These are phyloP conservation scores for Boletus barrowsii DNA, from an alignment of 768 basidiomycete species.

Conservation along the genomic window DNA sequence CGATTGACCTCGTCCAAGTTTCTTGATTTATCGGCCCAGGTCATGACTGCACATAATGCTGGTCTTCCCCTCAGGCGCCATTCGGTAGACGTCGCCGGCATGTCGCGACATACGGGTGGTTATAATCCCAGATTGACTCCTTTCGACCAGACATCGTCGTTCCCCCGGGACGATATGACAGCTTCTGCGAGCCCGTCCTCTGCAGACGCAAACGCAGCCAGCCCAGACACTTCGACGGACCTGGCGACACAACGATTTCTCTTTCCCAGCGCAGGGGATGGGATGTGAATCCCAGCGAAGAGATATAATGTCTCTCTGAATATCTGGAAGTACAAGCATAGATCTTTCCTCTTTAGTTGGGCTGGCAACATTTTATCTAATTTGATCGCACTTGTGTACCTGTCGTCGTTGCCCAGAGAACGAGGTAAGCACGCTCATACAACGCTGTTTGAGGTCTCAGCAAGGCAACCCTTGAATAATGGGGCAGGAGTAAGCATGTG, in stretches of 20 bases:
- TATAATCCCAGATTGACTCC: conserved; percentile 10
- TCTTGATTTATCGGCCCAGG: conserved; percentile 28
- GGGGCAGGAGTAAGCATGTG: background rate
- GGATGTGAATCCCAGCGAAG: conserved; percentile 10
- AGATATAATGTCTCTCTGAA: background rate
- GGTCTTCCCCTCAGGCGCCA: conserved; percentile 31
- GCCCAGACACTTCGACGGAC: conserved; percentile 21
- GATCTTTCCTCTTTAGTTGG: background rate
- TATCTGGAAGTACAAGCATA: background rate
- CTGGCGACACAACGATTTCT: conserved; percentile 11
- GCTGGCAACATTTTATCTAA: background rate
- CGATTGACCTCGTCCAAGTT: conserved; percentile 18
- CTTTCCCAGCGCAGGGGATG: conserved; percentile 15
- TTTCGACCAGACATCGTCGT: conserved; percentile 17
- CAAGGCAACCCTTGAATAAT: too few relatives aligned
- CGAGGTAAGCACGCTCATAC: too few relatives aligned
- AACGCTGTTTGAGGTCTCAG: too few relatives aligned
- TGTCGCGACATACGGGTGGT: conserved; percentile 12
- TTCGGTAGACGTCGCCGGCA: conserved; percentile 25
- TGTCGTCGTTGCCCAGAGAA: background rate
- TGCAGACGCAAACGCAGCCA: conserved; percentile 15
- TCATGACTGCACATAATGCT: conserved; percentile 24
- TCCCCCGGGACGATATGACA: conserved; percentile 15
- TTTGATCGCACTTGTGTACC: background rate
- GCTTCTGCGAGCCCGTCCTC: conserved; percentile 24